Base-by-base conservation (phyloP, 495 filamentous ascomycete species). In the Rusavskia elegans region DNA sequence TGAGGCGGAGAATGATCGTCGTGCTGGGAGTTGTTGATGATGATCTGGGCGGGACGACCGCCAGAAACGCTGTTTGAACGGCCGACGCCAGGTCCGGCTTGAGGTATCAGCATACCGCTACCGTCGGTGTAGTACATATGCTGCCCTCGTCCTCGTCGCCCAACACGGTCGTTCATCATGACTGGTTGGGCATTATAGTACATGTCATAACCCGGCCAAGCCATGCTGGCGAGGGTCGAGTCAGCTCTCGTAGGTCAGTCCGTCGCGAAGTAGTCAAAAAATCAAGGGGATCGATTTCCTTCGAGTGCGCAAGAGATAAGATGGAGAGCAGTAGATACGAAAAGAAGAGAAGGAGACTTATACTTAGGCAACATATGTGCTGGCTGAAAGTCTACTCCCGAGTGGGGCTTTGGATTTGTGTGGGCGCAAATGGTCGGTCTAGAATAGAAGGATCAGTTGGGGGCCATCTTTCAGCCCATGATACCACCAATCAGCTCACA, bases 11-110 rank as follows among this genome's bases (percentile, higher is more conserved):
- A 55, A 39, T 37, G 54, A 16, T 55, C 52, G 8, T 59, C 59
- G 21, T n/a, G 52, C 11, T 55, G n/a, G 20, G 44, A 53, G 41
- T 62, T 57, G 41, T 57, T 53, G 36, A 62, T 62, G 13, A 59
- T 46, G 27, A 62, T 50, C n/a, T 56, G 58, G 4, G 55, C 50
- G 17, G 59, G 52, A 19, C 56, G 56, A 21, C 48, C 29, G 5
- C 21, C 41, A 30, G 59, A 55, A 23, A 48, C 52, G n/a, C 57
- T 55, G 41, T 36, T 37, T 10, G 52, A 53, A 30, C 59, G 59
- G n/a, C 35, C 44, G 13, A 48, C 48, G 29, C 27, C 36, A 20
- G 40, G 29, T 13, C 57, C 39, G 17, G 29, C 55, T 25, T 58
- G 45, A 19, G 59, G 59, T 19, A 57, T 49, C 23, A 62, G 57